Percentiles rank a stretch among this genome's conserved stretches.
These are phyloP conservation scores for Neurospora sp. DNA, from an alignment of 495 filamentous ascomycete genomes.

Conservation along the genomic window DNA sequence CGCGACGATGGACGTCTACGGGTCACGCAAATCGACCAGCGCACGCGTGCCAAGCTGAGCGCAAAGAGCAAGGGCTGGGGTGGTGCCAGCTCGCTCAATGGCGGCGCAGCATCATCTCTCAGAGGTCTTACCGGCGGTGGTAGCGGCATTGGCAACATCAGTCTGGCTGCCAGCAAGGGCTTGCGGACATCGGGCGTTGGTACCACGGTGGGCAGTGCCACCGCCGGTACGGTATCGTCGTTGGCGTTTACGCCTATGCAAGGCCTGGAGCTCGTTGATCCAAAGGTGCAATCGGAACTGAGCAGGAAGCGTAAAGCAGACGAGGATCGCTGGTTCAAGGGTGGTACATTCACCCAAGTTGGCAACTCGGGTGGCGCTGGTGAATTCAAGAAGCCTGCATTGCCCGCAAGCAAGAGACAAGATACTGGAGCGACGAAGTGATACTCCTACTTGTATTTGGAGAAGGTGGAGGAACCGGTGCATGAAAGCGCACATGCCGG, in stretches of 20 bases:
- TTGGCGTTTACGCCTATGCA: constrained; percentile 92
- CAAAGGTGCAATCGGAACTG: constrained; percentile 75
- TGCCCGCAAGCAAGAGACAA: constrained; percentile 52
- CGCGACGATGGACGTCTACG: constrained; percentile 79
- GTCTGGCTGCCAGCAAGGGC: constrained; percentile 57
- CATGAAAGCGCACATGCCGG: background rate
- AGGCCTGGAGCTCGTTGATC: constrained; percentile 90
- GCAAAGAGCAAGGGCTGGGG: constrained; percentile 98
- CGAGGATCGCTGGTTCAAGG: constrained; percentile 91
- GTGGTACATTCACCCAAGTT: constrained; percentile 90
- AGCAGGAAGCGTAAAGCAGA: constrained; percentile 85
- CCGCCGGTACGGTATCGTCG: constrained; percentile 69
- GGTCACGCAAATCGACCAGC: constrained; percentile 80
- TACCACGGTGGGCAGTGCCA: constrained; percentile 40
- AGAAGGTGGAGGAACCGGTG: background rate
- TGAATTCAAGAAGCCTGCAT: constrained; percentile 46
- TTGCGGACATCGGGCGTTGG: constrained; percentile 69
- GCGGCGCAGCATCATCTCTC: constrained; percentile 64
- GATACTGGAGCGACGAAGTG: constrained; percentile 41
- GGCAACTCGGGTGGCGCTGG: constrained; percentile 33
- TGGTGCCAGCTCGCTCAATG: constrained; percentile 53
- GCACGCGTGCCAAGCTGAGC: constrained; percentile 82
- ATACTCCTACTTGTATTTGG: background rate
- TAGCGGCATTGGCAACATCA: constrained; percentile 46
- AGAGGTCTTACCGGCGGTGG: constrained; percentile 56